A percentile compares a stretch with the other conserved stretches of the same genome.
These are phyloP conservation scores for Glycine tomentella DNA, from an alignment of 306 rosid genomes.

Conservation along the genomic window DNA sequence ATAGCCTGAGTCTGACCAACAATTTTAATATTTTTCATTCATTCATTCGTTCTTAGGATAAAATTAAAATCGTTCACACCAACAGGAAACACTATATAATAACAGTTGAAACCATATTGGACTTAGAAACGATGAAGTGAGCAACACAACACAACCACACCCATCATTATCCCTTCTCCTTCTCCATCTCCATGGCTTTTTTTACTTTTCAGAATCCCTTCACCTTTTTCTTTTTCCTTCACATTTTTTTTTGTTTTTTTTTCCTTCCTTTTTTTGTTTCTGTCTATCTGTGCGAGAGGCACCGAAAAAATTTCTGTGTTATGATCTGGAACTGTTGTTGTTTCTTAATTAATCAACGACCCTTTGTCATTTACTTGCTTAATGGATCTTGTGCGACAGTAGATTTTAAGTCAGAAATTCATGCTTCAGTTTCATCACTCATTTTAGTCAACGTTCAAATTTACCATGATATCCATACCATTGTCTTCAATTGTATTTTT, in stretches of 20 bases:
- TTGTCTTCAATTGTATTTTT: background rate
- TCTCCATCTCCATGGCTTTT: constrained; percentile 28
- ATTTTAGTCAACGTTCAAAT: background rate
- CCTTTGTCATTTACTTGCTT: constrained; percentile 1
- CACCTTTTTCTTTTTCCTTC: background rate
- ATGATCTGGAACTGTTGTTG: background rate
- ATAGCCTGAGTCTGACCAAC: background rate
- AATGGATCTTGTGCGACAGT: background rate
- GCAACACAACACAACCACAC: background rate
- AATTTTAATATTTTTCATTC: background rate
- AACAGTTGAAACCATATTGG: background rate
- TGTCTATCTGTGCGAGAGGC: background rate
- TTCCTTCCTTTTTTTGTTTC: background rate
- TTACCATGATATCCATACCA: constrained; percentile 1
- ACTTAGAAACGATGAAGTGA: background rate
- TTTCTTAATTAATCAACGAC: background rate
- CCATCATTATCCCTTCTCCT: background rate
- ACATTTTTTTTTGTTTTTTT: background rate
- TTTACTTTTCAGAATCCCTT: background rate
- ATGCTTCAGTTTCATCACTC: background rate
- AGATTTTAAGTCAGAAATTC: background rate
- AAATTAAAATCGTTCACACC: background rate
- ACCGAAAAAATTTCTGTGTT: background rate
- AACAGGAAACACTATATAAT: background rate
- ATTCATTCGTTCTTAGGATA: background rate